phyloP scores from a whole-genome alignment of 2,329 filamentous ascomycete species.

The Talaromyces sp. region DNA sequence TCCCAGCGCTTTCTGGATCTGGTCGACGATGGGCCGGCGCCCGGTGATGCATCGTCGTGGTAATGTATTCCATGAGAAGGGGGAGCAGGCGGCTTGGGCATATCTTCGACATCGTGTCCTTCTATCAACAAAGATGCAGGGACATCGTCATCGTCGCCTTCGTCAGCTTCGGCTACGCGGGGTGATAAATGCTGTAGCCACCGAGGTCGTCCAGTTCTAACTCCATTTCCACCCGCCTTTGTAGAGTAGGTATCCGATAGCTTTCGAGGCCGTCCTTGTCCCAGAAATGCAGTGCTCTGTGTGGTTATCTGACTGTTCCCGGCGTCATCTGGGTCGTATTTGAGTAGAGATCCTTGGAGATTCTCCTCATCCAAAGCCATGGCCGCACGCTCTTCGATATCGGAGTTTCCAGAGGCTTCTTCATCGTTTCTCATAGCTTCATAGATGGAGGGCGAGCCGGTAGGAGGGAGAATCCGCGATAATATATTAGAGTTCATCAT shows the following conservation, averaged over 20 bases:
- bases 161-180: conserved; percentile 42
- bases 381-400: conserved; percentile 46
- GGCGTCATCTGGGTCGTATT: conserved; percentile 56
- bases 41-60: conserved; percentile 21
- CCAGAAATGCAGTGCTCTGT: conserved; percentile 41
- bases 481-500: conserved; percentile 45
- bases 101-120: conserved; percentile 41
- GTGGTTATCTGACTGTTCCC: conserved; percentile 47
- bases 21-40: conserved; percentile 43
- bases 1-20: conserved; percentile 51
- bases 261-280: conserved; percentile 29
- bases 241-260: conserved; percentile 18
- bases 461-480: conserved; percentile 47
- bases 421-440: conserved; percentile 48
- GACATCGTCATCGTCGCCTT: conserved; percentile 62
- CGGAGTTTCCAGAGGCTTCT: conserved; percentile 44
- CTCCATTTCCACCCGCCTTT: conserved; percentile 24
- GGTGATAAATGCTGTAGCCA: conserved; percentile 30
- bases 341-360: conserved; percentile 50
- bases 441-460: conserved; percentile 48
- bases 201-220: conserved; percentile 30
- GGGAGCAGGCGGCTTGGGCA: conserved; percentile 38
- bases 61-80: conserved; percentile 29
- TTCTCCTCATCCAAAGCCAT: conserved; percentile 52
- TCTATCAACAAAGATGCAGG: conserved; percentile 62